Base-by-base conservation (phyloP, 768 basidiomycete species). In the Chalciporus piperatus region DNA sequence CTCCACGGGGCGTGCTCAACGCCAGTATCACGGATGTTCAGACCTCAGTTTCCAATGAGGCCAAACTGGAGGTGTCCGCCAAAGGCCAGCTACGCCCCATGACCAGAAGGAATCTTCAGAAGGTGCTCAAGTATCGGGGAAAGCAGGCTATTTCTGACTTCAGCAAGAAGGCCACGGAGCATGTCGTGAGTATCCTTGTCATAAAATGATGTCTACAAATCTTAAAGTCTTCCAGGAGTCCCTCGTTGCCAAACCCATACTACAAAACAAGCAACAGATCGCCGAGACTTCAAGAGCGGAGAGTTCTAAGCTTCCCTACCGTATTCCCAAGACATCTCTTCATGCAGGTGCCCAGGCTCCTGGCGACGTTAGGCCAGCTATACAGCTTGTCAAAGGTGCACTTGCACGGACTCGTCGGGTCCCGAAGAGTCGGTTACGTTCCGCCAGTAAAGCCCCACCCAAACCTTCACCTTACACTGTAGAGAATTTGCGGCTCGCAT, bases 61-160 rank as follows among this genome's bases (percentile, higher is more conserved):
- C 72, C 46, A 64, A 56, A 17, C 64, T 80, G 44, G 63, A 64
- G 7, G 63, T 68, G 25, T 59, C 66, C 37, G 70, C 76, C 30
- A 63, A 68, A 12, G 71, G 75, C 6, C 58, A 77, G 40, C 58
- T 92, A 48, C 76, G 90, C 38, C 73, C 80, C 38, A 76, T 76
- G 64, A 92, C 90, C 20, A 75, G 85, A 50, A 83, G 82, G 77
- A 91, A 89, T 66, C 69, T 92, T 35, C 81, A 85, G 59, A 91
- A 91, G 67, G 75, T 85, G 4, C 70, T 92, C 19, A 81, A 73
- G 47, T 92, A 78, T 64, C 75, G 85, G 47, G 70, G 74, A 16
- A 56, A 62, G 25, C 71, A 72, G 51, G 82, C 82, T 22, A 59
- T 78, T 9, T 51, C 61, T 10, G 72, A 78, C 20, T 63, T 92